Percentiles rank a stretch among this genome's conserved stretches.
phyloP scores from a whole-genome alignment of 2,329 filamentous ascomycete species.

The Metarhizium sp. region DNA sequence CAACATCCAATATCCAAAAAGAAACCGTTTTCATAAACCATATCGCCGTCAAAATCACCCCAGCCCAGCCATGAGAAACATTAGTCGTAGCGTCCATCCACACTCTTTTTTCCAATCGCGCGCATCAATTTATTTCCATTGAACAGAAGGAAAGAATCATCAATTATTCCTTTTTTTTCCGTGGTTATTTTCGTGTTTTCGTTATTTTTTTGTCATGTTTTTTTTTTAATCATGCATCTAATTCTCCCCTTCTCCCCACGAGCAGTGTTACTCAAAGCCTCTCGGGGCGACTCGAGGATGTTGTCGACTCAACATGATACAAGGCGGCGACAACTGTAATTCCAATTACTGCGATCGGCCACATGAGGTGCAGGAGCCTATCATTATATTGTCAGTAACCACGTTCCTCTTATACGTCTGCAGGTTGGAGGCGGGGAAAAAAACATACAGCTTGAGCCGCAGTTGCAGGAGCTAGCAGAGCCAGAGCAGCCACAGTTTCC shows the following conservation, averaged over 20 bases:
- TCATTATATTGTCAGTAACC: background rate
- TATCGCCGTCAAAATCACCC: no score
- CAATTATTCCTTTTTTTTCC: slow-evolving; percentile 4
- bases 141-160: background rate
- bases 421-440: background rate
- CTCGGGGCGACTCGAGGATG: background rate
- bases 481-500: slow-evolving; percentile 27
- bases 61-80: no score
- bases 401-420: slow-evolving; percentile 4
- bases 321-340: background rate
- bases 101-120: no score
- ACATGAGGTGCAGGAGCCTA: slow-evolving; percentile 24
- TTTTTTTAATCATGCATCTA: no score
- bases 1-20: background rate
- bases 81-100: no score
- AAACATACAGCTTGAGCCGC: slow-evolving; percentile 25
- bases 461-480: slow-evolving; percentile 23
- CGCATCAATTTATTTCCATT: no score
- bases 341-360: slow-evolving; percentile 4
- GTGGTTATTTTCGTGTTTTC: background rate
- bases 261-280: no score
- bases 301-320: background rate
- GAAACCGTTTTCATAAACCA: no score
- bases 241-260: no score
- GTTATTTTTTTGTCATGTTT: no score